A percentile compares a stretch with the other conserved stretches of the same genome.
These are phyloP conservation scores for Pythium volutum DNA, from an alignment of 352 stramenopile genomes.

Conservation along the genomic window DNA sequence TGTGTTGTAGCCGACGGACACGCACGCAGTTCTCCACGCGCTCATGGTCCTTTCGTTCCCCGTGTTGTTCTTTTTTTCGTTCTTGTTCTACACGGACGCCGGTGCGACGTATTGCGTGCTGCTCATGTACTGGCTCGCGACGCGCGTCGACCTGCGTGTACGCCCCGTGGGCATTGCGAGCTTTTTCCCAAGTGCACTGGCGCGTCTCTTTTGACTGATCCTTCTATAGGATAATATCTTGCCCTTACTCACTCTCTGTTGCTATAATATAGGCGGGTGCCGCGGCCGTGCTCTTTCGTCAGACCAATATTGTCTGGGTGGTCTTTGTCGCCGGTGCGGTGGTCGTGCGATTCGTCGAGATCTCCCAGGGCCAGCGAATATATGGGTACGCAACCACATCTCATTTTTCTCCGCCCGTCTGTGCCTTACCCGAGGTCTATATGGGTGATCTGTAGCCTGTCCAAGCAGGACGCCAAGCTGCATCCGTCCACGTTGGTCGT, in stretches of 20 bases:
- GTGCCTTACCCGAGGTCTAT: not conserved
- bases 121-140: constrained; percentile 70
- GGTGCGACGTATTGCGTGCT: constrained; percentile 88
- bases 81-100: constrained; percentile 90
- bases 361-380: constrained; percentile 60
- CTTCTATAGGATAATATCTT: too few relatives aligned
- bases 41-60: constrained; percentile 76
- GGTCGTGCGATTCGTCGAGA: constrained; percentile 65
- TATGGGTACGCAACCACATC: constrained; percentile 47
- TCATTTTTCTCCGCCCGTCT: not conserved
- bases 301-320: constrained; percentile 92
- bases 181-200: constrained; percentile 63
- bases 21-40: constrained; percentile 57
- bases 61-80: constrained; percentile 85
- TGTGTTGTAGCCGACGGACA: constrained; percentile 38
- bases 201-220: constrained; percentile 21
- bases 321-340: constrained; percentile 77
- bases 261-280: constrained; percentile 47
- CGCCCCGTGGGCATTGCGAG: constrained; percentile 30
- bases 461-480: constrained; percentile 24
- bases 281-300: constrained; percentile 78
- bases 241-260: constrained; percentile 7
- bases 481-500: constrained; percentile 14
- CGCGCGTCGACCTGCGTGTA: constrained; percentile 42
- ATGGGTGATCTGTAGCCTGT: constrained; percentile 3